These are phyloP conservation scores for Aspergillus affinis DNA, from an alignment of 495 filamentous ascomycete genomes.

Conservation along the genomic window DNA sequence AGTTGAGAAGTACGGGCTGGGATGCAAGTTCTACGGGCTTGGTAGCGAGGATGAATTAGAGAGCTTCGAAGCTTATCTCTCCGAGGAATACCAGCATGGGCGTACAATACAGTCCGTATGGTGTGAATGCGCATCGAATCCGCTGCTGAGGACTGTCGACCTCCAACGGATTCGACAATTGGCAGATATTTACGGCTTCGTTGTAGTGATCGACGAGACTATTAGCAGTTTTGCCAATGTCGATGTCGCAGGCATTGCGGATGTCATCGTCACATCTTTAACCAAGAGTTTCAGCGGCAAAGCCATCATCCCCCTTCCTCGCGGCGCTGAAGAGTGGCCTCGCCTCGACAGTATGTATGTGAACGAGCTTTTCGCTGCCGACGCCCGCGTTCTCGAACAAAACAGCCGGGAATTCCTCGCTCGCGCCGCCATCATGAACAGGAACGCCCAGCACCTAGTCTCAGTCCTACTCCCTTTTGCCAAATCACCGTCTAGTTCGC, in stretches of 20 bases:
- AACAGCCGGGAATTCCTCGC: conserved; percentile 25
- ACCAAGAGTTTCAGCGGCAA: conserved; percentile 33
- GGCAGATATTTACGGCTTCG: conserved; percentile 44
- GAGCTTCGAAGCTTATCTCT: conserved; percentile 31
- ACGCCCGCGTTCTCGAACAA: conserved; percentile 21
- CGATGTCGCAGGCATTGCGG: conserved; percentile 28
- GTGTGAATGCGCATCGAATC: conserved; percentile 50
- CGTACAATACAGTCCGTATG: conserved; percentile 33
- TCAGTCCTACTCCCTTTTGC: conserved; percentile 27
- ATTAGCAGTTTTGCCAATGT: conserved; percentile 50
- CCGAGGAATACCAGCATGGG: conserved; percentile 13
- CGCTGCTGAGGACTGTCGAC: conserved; percentile 41
- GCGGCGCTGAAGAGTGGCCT: no score
- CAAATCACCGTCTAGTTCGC: conserved; percentile 11
- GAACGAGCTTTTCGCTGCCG: conserved; percentile 17
- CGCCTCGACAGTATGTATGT: no score
- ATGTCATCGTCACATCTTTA: conserved; percentile 29
- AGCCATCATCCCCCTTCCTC: conserved; percentile 13
- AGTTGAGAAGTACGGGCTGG: conserved; percentile 18
- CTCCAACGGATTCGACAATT: conserved; percentile 36
- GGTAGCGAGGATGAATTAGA: conserved; percentile 34
- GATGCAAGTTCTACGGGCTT: conserved; percentile 31
- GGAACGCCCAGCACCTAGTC: conserved; percentile 28
- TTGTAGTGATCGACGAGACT: conserved; percentile 51
- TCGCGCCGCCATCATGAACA: conserved; percentile 15